Evolutionary conservation across 495 filamentous ascomycete species (phyloP).

Genomic region (Penicillium turbatum): DNA sequence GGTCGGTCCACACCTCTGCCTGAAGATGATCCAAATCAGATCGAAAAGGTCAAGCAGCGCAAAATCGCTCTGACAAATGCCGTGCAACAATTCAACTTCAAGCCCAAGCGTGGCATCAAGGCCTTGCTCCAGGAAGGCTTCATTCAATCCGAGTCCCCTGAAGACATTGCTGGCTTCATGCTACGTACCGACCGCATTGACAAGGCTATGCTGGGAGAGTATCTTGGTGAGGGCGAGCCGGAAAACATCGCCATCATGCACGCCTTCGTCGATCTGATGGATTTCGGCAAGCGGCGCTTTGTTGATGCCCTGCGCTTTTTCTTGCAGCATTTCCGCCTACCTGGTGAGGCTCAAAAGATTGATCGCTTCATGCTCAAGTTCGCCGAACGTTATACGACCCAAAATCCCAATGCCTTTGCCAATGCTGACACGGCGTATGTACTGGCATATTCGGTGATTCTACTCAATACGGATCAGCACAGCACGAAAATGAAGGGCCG

Average conservation of each 20-base stretch:
- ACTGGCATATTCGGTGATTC: slow-evolving; percentile 89
- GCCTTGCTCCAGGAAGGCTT: slow-evolving; percentile 77
- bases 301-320: slow-evolving; percentile 89
- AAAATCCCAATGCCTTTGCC: slow-evolving; percentile 95
- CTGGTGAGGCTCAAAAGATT: slow-evolving; percentile 97
- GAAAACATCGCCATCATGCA: slow-evolving; percentile 98
- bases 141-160: slow-evolving; percentile 67
- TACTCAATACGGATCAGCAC: slow-evolving; percentile 96
- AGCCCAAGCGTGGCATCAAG: slow-evolving; percentile 92
- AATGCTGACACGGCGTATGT: slow-evolving; percentile 98
- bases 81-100: slow-evolving; percentile 94
- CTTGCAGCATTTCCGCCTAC: slow-evolving; percentile 89
- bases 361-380: slow-evolving; percentile 99
- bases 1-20: slow-evolving; percentile 67
- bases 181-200: slow-evolving; percentile 70
- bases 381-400: slow-evolving; percentile 87
- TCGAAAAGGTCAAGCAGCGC: slow-evolving; percentile 87
- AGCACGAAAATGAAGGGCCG: slow-evolving; percentile 73
- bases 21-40: slow-evolving; percentile 85
- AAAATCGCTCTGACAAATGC: slow-evolving; percentile 90
- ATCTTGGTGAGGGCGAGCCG: slow-evolving; percentile 86
- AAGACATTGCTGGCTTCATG: slow-evolving; percentile 83
- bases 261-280: slow-evolving; percentile 92
- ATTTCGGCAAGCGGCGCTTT: slow-evolving; percentile 89
- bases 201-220: slow-evolving; percentile 91